Evolutionary conservation across 2,329 filamentous ascomycete genomes (phyloP).

Genomic region (Colletotrichum costaricense): DNA sequence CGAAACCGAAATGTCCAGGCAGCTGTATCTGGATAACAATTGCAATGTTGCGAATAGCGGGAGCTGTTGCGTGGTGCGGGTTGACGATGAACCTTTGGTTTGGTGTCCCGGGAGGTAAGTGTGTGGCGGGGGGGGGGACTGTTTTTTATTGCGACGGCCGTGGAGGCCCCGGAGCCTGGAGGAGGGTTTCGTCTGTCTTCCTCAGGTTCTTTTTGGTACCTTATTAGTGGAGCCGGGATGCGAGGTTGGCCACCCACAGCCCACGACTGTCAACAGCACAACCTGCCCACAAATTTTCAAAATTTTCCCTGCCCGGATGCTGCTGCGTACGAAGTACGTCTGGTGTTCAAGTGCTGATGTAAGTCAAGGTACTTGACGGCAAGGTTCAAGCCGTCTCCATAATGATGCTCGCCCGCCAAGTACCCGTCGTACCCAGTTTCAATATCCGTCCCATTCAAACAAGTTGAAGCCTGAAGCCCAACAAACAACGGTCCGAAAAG

Average conservation of each 20-base stretch:
- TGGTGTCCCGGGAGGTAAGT: slow-evolving; percentile 11
- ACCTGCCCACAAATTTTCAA: slow-evolving; percentile 27
- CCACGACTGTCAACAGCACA: slow-evolving; percentile 10
- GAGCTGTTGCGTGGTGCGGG: slow-evolving; percentile 19
- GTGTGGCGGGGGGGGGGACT: slow-evolving; percentile 18
- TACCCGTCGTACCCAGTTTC: slow-evolving; percentile 25
- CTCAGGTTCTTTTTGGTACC: slow-evolving; percentile 28
- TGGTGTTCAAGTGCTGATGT: no score
- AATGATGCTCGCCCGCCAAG: slow-evolving; percentile 18
- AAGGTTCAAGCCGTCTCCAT: slow-evolving; percentile 27
- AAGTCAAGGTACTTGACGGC: neutral
- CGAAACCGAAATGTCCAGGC: slow-evolving; percentile 20
- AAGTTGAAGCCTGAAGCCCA: neutral
- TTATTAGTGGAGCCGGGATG: slow-evolving; percentile 10
- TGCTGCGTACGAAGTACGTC: neutral
- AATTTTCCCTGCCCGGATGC: slow-evolving; percentile 19
- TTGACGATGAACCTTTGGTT: slow-evolving; percentile 31
- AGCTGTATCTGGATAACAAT: slow-evolving; percentile 17
- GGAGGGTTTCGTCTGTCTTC: slow-evolving; percentile 34
- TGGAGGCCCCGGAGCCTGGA: neutral
- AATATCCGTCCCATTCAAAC: slow-evolving; percentile 11
- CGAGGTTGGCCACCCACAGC: slow-evolving; percentile 20
- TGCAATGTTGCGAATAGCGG: slow-evolving; percentile 5
- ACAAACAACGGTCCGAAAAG: neutral
- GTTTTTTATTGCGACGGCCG: slow-evolving; percentile 34